Evolutionary conservation across 1,139 yeast genomes (phyloP).

Genomic region (Suhomyces kunorum): DNA sequence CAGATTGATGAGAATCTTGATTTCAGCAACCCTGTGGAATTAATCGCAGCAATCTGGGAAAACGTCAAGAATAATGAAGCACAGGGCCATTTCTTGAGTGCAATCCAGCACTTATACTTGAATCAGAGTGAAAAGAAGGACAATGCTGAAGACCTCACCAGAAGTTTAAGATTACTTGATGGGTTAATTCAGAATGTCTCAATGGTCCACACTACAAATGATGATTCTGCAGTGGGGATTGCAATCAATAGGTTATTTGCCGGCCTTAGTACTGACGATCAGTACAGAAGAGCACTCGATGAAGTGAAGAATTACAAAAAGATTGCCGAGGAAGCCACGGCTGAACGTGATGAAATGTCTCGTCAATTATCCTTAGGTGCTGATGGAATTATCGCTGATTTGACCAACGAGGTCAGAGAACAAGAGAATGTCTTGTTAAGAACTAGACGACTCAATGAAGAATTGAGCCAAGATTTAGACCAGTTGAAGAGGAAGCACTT

Average conservation of each 20-base stretch:
- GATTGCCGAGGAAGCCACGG: conserved; percentile 75
- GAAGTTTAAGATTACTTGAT: conserved; percentile 78
- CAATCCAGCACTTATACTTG: conserved; percentile 81
- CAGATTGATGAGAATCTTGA: conserved; percentile 62
- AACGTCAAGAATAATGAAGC: conserved; percentile 69
- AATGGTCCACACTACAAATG: conserved; percentile 60
- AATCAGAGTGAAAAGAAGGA: conserved; percentile 62
- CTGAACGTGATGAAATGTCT: conserved; percentile 80
- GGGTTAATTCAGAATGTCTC: conserved; percentile 82
- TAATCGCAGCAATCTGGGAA: conserved; percentile 70
- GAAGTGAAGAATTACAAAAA: conserved; percentile 70
- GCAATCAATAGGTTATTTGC: conserved; percentile 79
- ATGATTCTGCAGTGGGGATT: conserved; percentile 75
- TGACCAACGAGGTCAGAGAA: conserved; percentile 71
- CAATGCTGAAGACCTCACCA: conserved; percentile 50
- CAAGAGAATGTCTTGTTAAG: conserved; percentile 67
- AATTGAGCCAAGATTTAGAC: conserved; percentile 64
- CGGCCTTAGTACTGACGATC: conserved; percentile 86
- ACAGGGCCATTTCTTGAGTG: conserved; percentile 70
- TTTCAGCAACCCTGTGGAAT: conserved; percentile 73
- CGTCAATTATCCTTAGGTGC: conserved; percentile 78
- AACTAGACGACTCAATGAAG: conserved; percentile 67
- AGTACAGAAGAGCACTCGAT: conserved; percentile 73
- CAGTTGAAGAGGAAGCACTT: conserved; percentile 71
- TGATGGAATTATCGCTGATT: conserved; percentile 74